Evolutionary conservation across 2,329 filamentous ascomycete species (phyloP), one percentile per base, ranked within the genome.

Genomic region (Stagonosporopsis vannaccii): DNA sequence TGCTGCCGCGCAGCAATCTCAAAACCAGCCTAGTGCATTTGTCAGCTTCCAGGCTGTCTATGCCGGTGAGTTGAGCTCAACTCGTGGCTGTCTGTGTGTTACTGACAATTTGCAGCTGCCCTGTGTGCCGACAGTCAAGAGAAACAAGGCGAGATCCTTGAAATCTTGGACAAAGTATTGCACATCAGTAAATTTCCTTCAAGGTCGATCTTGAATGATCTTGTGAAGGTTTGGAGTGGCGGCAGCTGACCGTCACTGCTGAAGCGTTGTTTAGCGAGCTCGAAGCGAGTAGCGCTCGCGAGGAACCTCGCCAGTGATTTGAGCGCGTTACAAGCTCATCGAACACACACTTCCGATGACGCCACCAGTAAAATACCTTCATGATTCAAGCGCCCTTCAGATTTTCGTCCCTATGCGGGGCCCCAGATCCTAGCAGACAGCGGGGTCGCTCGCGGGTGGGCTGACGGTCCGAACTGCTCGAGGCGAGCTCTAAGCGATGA

Each of bases 1-100:
- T 46, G 81, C 81, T 3, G 70, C 80, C 61, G 78, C 78, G 43
- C 63, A 68, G n/a, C 68, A 70, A 40, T 63, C 63, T 6, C 65
- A 65, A 19, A 68, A 71, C 20, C 30, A 66, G 15, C 64, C 67
- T 1, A 70, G 68, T 39, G 66, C 70, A 3, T 73, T 72, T 35
- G 64, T 72, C 6, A 64, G 68, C 51, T 67, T 69, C 11, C 67
- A 72, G 23, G 67, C 69, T 26, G 59, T 73, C 6, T 72, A 72
- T 58, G 68, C 67, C 40, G 70, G 70, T 70, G n/a, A 37, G 65
- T 65, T 8, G 3, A 11, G 17, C 15, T 8, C 22, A 2, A 5
- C 6, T 2, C 2, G 15, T 25, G 12, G 2, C 37, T 26, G n/a
- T 5, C 4, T 15, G 9, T 20, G 8, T 56, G 4, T 32, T 25